These are phyloP conservation scores for Calocybe gangraenosa DNA, from an alignment of 768 basidiomycete species.

Conservation along the genomic window DNA sequence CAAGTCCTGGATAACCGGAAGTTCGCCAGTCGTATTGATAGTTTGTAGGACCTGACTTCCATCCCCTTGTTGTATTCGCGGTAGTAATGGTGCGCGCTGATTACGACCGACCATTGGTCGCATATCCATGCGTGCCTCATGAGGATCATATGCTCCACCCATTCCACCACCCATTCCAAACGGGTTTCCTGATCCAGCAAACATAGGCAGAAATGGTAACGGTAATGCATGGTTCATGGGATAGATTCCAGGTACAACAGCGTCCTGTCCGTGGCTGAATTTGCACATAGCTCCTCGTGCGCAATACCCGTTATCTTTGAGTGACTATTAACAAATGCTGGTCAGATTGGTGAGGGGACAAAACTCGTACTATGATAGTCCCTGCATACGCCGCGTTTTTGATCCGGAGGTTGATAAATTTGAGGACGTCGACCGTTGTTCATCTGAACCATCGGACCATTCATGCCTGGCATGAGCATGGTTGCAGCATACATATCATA, in stretches of 20 bases:
- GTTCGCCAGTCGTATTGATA: conserved; percentile 56
- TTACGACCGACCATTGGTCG: conserved; percentile 43
- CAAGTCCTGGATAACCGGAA: conserved; percentile 81
- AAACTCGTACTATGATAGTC: conserved; percentile 87
- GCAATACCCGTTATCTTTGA: conserved; percentile 84
- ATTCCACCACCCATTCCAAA: conserved; percentile 43
- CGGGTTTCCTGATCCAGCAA: conserved; percentile 49
- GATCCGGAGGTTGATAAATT: conserved; percentile 68
- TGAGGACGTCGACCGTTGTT: conserved; percentile 46
- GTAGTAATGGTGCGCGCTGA: conserved; percentile 54
- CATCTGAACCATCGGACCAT: conserved; percentile 29
- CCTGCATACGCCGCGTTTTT: conserved; percentile 75
- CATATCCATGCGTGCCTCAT: conserved; percentile 80
- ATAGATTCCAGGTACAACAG: conserved; percentile 69
- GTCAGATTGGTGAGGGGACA: not conserved
- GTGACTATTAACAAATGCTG: conserved; percentile 6
- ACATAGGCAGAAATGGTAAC: conserved; percentile 72
- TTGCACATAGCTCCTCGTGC: conserved; percentile 86
- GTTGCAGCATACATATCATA: conserved; percentile 27
- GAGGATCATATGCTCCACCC: conserved; percentile 66
- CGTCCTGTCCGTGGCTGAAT: conserved; percentile 90
- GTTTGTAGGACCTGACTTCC: conserved; percentile 35
- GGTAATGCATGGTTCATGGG: conserved; percentile 43
- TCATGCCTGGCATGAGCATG: conserved; percentile 30
- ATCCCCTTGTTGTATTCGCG: conserved; percentile 53